phyloP scores from a whole-genome alignment of 768 basidiomycete genomes.

The Pleurotus giganteus region DNA sequence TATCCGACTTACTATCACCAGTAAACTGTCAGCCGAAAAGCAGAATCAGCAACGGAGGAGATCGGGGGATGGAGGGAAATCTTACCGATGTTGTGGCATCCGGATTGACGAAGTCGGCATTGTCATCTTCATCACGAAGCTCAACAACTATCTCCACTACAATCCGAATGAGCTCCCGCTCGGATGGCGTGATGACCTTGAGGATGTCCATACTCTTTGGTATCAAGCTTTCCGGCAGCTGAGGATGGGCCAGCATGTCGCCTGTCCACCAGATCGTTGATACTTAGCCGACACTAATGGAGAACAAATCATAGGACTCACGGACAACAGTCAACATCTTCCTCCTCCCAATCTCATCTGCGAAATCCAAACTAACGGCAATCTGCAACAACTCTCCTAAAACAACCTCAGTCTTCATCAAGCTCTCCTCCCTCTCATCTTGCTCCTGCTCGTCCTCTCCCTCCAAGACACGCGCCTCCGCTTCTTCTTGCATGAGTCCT shows the following conservation, averaged over 20 bases:
- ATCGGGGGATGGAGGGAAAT: not conserved
- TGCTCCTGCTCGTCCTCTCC: slow-evolving; percentile 42
- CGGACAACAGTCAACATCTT: slow-evolving; percentile 89
- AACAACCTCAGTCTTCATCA: slow-evolving; percentile 66
- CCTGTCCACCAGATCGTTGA: slow-evolving; percentile 39
- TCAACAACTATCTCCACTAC: slow-evolving; percentile 86
- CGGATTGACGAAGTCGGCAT: slow-evolving; percentile 25
- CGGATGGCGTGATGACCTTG: slow-evolving; percentile 75
- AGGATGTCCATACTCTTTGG: slow-evolving; percentile 84
- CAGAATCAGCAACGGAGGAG: not conserved
- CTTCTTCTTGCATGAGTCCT: slow-evolving; percentile 37
- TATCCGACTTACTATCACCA: slow-evolving; percentile 27
- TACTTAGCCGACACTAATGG: not conserved
- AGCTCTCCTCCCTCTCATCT: slow-evolving; percentile 54
- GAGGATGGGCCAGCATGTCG: slow-evolving; percentile 85
- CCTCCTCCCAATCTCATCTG: slow-evolving; percentile 90
- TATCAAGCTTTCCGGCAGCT: slow-evolving; percentile 76
- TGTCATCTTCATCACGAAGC: slow-evolving; percentile 49
- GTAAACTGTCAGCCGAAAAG: not conserved
- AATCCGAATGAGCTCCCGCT: slow-evolving; percentile 84
- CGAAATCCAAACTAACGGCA: slow-evolving; percentile 83
- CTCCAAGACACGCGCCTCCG: slow-evolving; percentile 32
- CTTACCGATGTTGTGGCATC: slow-evolving; percentile 10
- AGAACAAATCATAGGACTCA: slow-evolving; percentile 36
- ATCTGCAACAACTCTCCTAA: slow-evolving; percentile 81